A percentile compares a stretch with the other conserved stretches of the same genome.
Evolutionary conservation across 2,329 filamentous ascomycete species (phyloP).

Genomic region (Incumbomyces delicatus): DNA sequence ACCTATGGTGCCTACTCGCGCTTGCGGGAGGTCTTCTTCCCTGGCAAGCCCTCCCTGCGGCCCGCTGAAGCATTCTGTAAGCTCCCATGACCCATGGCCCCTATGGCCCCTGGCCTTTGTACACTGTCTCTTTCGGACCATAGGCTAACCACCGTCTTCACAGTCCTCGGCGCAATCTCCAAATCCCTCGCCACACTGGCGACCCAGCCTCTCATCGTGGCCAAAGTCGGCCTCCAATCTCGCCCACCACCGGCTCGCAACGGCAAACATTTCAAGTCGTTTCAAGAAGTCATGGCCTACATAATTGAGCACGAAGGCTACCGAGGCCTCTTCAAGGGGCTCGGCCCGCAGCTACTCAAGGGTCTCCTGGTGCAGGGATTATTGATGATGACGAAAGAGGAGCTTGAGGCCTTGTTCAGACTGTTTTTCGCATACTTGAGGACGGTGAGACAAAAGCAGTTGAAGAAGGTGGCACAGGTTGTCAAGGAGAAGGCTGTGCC

Average conservation of each 20-base stretch:
- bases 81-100: conserved; percentile 32
- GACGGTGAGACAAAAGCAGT: conserved; percentile 57
- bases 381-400: conserved; percentile 99
- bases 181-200: conserved; percentile 84
- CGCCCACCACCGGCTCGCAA: conserved; percentile 74
- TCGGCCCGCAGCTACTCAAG: conserved; percentile 86
- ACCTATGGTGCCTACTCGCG: conserved; percentile 96
- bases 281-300: conserved; percentile 88
- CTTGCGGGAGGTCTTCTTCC: conserved; percentile 66
- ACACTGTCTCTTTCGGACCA: neutral
- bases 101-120: neutral
- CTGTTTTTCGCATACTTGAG: conserved; percentile 74
- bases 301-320: conserved; percentile 81
- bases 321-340: conserved; percentile 87
- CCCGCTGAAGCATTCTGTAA: conserved; percentile 85
- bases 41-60: conserved; percentile 62
- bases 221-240: conserved; percentile 92
- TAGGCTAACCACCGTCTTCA: conserved; percentile 6
- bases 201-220: conserved; percentile 93
- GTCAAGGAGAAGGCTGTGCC: conserved; percentile 11
- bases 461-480: conserved; percentile 54
- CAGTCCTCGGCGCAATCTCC: conserved; percentile 84
- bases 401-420: conserved; percentile 81
- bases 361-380: conserved; percentile 89
- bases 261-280: conserved; percentile 87